Conservation (phyloP, 768 basidiomycete genomes). For the Leccinellum rugosiceps region DNA sequence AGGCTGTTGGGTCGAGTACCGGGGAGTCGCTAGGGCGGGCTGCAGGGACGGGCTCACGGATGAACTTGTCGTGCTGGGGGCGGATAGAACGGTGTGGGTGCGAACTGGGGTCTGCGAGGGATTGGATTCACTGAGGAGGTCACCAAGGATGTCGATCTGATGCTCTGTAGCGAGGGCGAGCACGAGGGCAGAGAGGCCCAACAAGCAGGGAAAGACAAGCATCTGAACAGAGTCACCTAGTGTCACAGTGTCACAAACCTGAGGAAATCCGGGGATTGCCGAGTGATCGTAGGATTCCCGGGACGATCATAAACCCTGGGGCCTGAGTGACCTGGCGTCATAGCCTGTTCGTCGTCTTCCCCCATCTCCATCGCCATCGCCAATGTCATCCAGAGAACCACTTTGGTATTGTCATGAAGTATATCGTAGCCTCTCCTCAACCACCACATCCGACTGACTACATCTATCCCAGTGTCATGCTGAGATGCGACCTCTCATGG, state of each 20-base stretch:
- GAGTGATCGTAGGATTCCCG: not conserved
- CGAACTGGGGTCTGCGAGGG: not conserved
- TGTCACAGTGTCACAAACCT: not conserved
- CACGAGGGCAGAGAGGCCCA: conserved; percentile 1
- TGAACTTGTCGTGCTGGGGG: not conserved
- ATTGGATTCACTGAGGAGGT: conserved; percentile 5
- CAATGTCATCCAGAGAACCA: conserved; percentile 65
- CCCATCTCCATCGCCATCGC: conserved; percentile 7
- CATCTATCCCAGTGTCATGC: conserved; percentile 62
- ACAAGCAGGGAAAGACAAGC: not conserved
- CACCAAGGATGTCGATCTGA: conserved; percentile 13
- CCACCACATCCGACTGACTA: conserved; percentile 8
- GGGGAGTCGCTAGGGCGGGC: not conserved
- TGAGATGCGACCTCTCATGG: conserved; percentile 88
- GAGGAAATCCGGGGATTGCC: conserved; percentile 15
- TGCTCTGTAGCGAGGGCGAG: not conserved
- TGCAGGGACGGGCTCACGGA: not conserved
- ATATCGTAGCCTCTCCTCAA: conserved; percentile 4
- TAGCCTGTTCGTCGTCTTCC: not conserved
- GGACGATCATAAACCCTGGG: not conserved
- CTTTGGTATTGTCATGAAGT: conserved; percentile 82
- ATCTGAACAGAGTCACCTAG: not conserved
- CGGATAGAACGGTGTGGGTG: not conserved
- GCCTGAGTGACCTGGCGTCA: conserved; percentile 11
- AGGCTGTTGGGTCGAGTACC: not conserved